Conservation (phyloP, 1,284 basidiomycete genomes). For the Rhodotorula sp. region DNA sequence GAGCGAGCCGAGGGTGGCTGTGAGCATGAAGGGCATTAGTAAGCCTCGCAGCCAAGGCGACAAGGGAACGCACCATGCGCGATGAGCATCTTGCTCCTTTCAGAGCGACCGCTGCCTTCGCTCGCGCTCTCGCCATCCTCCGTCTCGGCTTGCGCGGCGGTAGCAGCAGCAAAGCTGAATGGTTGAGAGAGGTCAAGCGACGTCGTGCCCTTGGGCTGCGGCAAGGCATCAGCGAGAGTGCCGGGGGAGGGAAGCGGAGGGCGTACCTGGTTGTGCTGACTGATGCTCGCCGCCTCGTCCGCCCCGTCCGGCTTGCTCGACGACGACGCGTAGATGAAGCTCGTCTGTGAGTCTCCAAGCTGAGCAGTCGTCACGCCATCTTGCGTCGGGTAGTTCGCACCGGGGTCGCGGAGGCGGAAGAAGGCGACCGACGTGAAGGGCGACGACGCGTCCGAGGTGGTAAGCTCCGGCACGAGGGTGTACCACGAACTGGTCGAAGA, state of each 20-base stretch:
- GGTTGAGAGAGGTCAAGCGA: not conserved
- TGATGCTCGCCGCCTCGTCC: slow-evolving; percentile 13
- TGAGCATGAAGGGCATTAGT: not conserved
- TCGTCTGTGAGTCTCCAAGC: not conserved
- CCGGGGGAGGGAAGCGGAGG: not conserved
- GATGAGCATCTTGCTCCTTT: not conserved
- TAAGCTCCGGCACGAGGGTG: slow-evolving; percentile 26
- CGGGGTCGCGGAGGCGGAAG: slow-evolving; percentile 15
- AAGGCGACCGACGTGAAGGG: slow-evolving; percentile 23
- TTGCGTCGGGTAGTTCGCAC: slow-evolving; percentile 15
- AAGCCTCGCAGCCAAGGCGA: not conserved
- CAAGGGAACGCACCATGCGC: not conserved
- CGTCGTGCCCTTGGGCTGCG: slow-evolving; percentile 1
- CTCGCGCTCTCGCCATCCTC: not conserved
- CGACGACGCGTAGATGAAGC: slow-evolving; percentile 31
- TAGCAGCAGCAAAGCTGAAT: not conserved
- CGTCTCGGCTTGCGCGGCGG: not conserved
- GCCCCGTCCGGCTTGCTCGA: slow-evolving; percentile 4
- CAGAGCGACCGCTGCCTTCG: not conserved
- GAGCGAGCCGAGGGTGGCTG: slow-evolving; percentile 66
- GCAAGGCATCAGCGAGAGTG: no score
- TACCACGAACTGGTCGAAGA: slow-evolving; percentile 18
- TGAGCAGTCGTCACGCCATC: not conserved
- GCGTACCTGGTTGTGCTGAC: slow-evolving; percentile 27
- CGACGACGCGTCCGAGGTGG: slow-evolving; percentile 13